Base-by-base conservation (phyloP, 345 rosid species). In the Luvunga scandens region DNA sequence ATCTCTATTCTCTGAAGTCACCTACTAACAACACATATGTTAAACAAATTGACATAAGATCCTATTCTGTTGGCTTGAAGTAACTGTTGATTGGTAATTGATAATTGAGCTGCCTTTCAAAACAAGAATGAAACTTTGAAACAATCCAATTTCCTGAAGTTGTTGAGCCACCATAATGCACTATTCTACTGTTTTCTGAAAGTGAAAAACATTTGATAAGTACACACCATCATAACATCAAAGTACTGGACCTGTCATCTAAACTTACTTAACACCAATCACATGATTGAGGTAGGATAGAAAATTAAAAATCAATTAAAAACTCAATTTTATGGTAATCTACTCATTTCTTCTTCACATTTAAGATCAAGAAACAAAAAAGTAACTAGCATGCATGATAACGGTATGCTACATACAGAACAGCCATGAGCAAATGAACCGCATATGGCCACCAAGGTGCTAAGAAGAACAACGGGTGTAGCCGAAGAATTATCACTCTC, bases 361-460 rank as follows among this genome's bases (percentile, higher is more conserved):
- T 50, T 38, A 9, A 38, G 42, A 38, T 38, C 42, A 38, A 38
- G 42, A 38, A 73, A 50, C 56, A 50, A 50, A 24, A 5, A 1
- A 30, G 7, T 6, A 31, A 24, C 5, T 13, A 9, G 33, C 50
- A 42, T 12, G 50, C 50, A 61, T 27, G 82, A 19, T n/a, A n/a
- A 60, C 8, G 12, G 28, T 12, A 42, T 42, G 14, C 50, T 9
- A 84, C 83, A 81, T 56, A 89, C 90, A 72, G 89, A 86, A 59
- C 78, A 86, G 7, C 92, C 92, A 62, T 31, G 74, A 50, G 75
- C 66, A 75, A 83, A 83, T 71, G 89, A 80, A 63, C 88, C 86
- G 31, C 80, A 83, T 34, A 85, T 80, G 34, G 88, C 82, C 9
- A 87, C 81, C 38, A 77, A 70, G 55, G 86, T 83, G 86, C 90